Base-by-base conservation (phyloP, 805 yeast species). In the Lipomyces yamanashiensis region DNA sequence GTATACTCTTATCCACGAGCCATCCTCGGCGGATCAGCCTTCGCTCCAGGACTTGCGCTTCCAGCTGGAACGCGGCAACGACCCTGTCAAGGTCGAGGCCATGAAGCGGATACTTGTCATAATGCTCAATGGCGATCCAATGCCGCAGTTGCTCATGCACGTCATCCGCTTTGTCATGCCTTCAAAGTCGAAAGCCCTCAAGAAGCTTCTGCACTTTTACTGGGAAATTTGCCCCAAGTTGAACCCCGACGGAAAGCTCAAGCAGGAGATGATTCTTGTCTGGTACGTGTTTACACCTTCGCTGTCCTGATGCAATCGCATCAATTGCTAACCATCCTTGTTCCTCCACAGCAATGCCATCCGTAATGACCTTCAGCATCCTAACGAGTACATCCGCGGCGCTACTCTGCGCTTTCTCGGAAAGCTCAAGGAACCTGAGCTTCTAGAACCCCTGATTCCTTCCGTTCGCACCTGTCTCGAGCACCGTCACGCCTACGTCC, bases 101-200 rank as follows among this genome's bases (percentile, higher is more conserved):
- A 95, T 95, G 99, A 89, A 89, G 73, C 84, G 85, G 72, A 89
- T 95, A 70, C 82, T 95, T 70, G 85, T 89, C 63, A 83, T 90
- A 58, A 92, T 96, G 86, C 83, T 95, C 68, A 93, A 90, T 74
- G 97, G 98, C 40, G 96, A 93, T 72, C 86, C 96, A 63, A 81
- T 93, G 86, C 96, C 97, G 17, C 95, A 89, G 63, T 80, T 95
- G 70, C 84, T 95, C 77, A 95, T 95, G 99, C 97, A 92, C 75
- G 90, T 95, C 71, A 93, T 95, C 73, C 87, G 99, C 74, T 96
- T 90, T 73, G 93, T 96, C 63, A 92, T 95, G 98, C 99, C 99
- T 15, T 90, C 97, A 17, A 89, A 83, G 73, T 86, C 87, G 78
- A 96, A 95, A 78, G 89, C 87, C 72, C 85, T 96, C 77, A 95